phyloP scores from a whole-genome alignment of 2,329 filamentous ascomycete genomes.

The Neocatenulostroma microsporum region DNA sequence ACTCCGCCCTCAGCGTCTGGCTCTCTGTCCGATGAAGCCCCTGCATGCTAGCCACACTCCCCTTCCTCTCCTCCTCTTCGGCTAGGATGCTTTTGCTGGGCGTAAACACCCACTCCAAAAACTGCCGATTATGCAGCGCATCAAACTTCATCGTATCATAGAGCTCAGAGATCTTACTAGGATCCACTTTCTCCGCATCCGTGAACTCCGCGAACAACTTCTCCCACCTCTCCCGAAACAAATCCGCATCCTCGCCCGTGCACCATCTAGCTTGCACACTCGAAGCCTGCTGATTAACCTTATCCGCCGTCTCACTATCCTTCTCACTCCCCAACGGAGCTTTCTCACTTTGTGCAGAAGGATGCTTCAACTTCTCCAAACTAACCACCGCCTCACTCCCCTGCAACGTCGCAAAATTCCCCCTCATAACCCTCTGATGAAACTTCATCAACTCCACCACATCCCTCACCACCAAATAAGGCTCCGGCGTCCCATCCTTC shows the following conservation, averaged over 20 bases:
- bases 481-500: conserved; percentile 80
- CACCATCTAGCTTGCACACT: conserved; percentile 86
- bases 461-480: conserved; percentile 81
- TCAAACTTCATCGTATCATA: conserved; percentile 99
- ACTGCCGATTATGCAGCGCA: conserved; percentile 90
- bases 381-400: conserved; percentile 55
- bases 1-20: conserved; percentile 25
- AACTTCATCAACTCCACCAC: conserved; percentile 98
- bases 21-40: conserved; percentile 25
- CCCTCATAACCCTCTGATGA: conserved; percentile 85
- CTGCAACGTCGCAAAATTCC: conserved; percentile 76
- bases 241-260: conserved; percentile 84
- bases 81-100: conserved; percentile 71
- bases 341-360: conserved; percentile 3
- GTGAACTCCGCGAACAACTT: conserved; percentile 96
- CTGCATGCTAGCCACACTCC: conserved; percentile 4
- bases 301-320: neutral
- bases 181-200: conserved; percentile 95
- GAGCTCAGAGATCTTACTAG: conserved; percentile 95
- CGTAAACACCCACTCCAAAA: conserved; percentile 95
- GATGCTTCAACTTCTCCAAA: conserved; percentile 44
- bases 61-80: conserved; percentile 40
- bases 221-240: conserved; percentile 97
- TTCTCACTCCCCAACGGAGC: neutral
- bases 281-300: conserved; percentile 13